Conservation (phyloP, 2,329 filamentous ascomycete genomes). For the Alternaria hordeiaustralica region DNA sequence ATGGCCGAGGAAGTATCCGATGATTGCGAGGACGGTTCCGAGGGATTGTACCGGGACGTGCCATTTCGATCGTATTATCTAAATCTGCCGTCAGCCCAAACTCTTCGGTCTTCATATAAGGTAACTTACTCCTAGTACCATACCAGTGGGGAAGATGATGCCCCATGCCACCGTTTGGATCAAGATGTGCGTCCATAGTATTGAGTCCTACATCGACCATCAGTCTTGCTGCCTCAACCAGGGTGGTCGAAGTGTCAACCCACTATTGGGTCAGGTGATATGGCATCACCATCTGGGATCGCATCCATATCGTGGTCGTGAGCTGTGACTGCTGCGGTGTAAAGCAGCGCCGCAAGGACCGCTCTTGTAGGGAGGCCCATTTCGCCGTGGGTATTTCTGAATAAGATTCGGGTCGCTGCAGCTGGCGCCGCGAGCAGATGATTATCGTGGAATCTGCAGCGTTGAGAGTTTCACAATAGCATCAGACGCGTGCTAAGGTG, state of each 20-base stretch:
- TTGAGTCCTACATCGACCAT: constrained; percentile 65
- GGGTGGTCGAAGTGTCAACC: neutral
- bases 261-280: constrained; percentile 48
- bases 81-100: constrained; percentile 11
- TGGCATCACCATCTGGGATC: constrained; percentile 47
- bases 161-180: constrained; percentile 88
- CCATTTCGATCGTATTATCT: constrained; percentile 91
- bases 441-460: constrained; percentile 20
- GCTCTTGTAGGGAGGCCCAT: constrained; percentile 18
- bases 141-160: constrained; percentile 89
- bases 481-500: constrained; percentile 4
- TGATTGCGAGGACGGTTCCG: constrained; percentile 75
- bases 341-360: constrained; percentile 30
- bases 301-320: constrained; percentile 52
- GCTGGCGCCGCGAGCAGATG: constrained; percentile 5
- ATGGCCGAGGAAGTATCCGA: constrained; percentile 92
- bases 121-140: constrained; percentile 84
- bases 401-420: neutral
- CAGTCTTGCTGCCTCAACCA: constrained; percentile 9
- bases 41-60: constrained; percentile 87
- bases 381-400: constrained; percentile 10
- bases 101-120: no score
- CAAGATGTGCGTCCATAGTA: constrained; percentile 93
- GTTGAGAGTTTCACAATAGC: constrained; percentile 23
- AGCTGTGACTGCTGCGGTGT: constrained; percentile 35